These are phyloP conservation scores for Magnolia sinica DNA, from an alignment of 164 flowering plant genomes.

Conservation along the genomic window DNA sequence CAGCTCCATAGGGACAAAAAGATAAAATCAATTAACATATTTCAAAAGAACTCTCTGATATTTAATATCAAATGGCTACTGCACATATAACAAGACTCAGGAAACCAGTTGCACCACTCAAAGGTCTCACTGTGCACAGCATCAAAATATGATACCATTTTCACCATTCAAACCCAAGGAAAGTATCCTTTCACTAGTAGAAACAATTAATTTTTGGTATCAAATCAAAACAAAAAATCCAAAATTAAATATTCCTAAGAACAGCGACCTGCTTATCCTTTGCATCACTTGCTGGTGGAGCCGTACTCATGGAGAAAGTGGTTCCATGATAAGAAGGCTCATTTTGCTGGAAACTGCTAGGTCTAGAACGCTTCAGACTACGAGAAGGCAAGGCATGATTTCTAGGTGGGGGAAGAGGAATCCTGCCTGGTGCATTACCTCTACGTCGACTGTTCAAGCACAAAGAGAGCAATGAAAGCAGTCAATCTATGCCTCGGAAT, in stretches of 20 bases:
- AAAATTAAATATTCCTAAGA: too few relatives aligned
- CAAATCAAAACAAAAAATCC: too few relatives aligned
- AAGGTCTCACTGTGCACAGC: too few relatives aligned
- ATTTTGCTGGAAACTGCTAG: slow-evolving; percentile 24
- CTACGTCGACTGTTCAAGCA: slow-evolving; percentile 35
- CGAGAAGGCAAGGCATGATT: slow-evolving; percentile 28
- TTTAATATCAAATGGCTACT: not conserved
- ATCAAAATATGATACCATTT: too few relatives aligned
- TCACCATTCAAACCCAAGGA: too few relatives aligned
- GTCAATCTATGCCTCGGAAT: not conserved
- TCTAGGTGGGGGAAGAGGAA: slow-evolving; percentile 71
- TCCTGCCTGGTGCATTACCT: slow-evolving; percentile 43
- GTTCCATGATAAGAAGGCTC: slow-evolving; percentile 10
- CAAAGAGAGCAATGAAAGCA: not conserved
- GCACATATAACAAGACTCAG: not conserved
- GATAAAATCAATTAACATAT: not conserved
- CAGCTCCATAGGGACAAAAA: not conserved
- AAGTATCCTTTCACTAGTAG: too few relatives aligned
- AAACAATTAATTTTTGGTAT: too few relatives aligned
- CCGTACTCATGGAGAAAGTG: slow-evolving; percentile 21
- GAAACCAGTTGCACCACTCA: too few relatives aligned
- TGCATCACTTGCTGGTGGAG: slow-evolving; percentile 50
- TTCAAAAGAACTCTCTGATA: not conserved
- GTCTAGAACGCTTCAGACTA: slow-evolving; percentile 30
- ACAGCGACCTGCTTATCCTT: slow-evolving; percentile 16